Conservation (phyloP, 306 rosid genomes). For the Spatholobus suberectus region DNA sequence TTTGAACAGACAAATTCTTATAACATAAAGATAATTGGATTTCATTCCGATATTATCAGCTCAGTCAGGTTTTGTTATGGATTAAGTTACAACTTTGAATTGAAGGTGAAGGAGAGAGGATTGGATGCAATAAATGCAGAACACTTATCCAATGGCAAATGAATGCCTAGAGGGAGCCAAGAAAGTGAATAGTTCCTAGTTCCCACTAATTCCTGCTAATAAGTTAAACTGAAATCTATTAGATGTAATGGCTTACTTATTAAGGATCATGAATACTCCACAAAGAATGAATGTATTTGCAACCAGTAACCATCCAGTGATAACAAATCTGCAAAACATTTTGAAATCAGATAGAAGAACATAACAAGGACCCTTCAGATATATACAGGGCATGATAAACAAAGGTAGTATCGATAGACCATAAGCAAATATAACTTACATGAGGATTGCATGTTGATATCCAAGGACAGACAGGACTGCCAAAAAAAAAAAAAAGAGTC, state of each 20-base stretch:
- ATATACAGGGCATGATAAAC: no score
- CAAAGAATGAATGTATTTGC: conserved; percentile 87
- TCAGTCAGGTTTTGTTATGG: conserved; percentile 2
- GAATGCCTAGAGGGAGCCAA: no score
- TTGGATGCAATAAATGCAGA: not conserved
- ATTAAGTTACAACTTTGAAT: not conserved
- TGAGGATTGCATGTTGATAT: conserved; percentile 83
- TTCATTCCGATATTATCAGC: conserved; percentile 24
- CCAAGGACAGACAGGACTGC: conserved; percentile 84
- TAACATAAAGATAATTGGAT: conserved; percentile 21
- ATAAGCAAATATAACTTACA: conserved; percentile 70
- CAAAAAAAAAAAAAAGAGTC: conserved; percentile 42
- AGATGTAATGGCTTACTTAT: conserved; percentile 66
- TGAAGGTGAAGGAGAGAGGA: not conserved
- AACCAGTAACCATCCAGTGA: conserved; percentile 95
- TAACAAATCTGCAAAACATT: conserved; percentile 75
- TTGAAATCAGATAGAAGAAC: conserved; percentile 38
- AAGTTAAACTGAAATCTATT: conserved; percentile 19
- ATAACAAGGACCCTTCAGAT: conserved; percentile 13
- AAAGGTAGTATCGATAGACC: no score
- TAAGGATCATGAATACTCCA: conserved; percentile 85
- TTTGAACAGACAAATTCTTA: conserved; percentile 25
- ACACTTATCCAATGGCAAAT: not conserved
- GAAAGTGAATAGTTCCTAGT: not conserved
- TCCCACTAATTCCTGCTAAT: no score